Evolutionary conservation across 805 yeast species (phyloP).

Genomic region (Saccharomyces jurei): DNA sequence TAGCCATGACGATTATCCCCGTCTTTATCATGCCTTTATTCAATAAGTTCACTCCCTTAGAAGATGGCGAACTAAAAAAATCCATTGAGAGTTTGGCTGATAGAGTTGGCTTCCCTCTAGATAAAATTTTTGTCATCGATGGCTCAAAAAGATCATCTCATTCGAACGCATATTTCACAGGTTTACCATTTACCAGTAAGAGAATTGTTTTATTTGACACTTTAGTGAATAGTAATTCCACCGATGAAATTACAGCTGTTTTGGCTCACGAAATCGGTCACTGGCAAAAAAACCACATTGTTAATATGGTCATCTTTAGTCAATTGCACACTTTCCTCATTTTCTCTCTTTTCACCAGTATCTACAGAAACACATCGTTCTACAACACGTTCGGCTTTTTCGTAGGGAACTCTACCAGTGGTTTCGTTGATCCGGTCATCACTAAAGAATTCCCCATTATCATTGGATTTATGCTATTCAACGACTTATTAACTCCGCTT

Average conservation of each 20-base stretch:
- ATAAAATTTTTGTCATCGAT: slow-evolving; percentile 80
- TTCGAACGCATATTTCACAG: slow-evolving; percentile 93
- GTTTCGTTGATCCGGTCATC: slow-evolving; percentile 11
- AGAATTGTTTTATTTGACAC: slow-evolving; percentile 93
- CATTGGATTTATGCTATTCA: slow-evolving; percentile 74
- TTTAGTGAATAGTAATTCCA: slow-evolving; percentile 68
- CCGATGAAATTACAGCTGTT: slow-evolving; percentile 82
- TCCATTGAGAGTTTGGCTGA: slow-evolving; percentile 75
- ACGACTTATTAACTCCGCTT: slow-evolving; percentile 70
- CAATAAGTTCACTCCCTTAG: slow-evolving; percentile 83
- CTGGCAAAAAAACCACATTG: slow-evolving; percentile 85
- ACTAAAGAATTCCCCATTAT: slow-evolving; percentile 55
- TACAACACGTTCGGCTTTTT: slow-evolving; percentile 73
- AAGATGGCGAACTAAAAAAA: slow-evolving; percentile 77
- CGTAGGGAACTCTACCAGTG: slow-evolving; percentile 7
- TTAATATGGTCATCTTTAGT: slow-evolving; percentile 59
- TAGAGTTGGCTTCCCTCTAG: slow-evolving; percentile 74
- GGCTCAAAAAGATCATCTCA: slow-evolving; percentile 96
- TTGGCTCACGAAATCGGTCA: slow-evolving; percentile 99
- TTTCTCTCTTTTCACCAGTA: slow-evolving; percentile 70
- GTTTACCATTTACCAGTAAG: slow-evolving; percentile 87
- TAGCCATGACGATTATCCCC: slow-evolving; percentile 71
- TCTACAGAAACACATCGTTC: slow-evolving; percentile 70
- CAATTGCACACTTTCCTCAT: slow-evolving; percentile 57
- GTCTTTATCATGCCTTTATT: slow-evolving; percentile 85